Conservation (phyloP, 495 filamentous ascomycete genomes). For the Aspergillus panamensis region DNA sequence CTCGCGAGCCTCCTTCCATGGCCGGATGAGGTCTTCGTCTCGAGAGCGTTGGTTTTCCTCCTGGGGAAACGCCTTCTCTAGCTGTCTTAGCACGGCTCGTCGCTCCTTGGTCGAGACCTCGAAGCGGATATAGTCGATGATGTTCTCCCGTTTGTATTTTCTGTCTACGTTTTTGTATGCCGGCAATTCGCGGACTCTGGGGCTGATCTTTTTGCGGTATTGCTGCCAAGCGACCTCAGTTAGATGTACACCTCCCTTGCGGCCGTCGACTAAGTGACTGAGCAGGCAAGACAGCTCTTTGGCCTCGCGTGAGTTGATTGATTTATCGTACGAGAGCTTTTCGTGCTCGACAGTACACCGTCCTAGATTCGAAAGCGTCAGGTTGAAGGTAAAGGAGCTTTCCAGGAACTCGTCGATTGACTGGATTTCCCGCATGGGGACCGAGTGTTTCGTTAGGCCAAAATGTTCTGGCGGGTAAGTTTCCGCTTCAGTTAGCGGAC, state of each 20-base stretch:
- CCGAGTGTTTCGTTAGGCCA: conserved; percentile 57
- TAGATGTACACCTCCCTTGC: conserved; percentile 71
- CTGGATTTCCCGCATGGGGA: conserved; percentile 32
- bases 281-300: conserved; percentile 65
- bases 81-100: conserved; percentile 45
- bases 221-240: conserved; percentile 51
- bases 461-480: conserved; percentile 47
- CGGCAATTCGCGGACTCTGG: conserved; percentile 27
- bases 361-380: conserved; percentile 64
- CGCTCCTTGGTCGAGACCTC: conserved; percentile 52
- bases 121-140: conserved; percentile 75
- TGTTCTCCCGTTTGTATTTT: conserved; percentile 39
- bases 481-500: conserved; percentile 41
- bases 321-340: conserved; percentile 61
- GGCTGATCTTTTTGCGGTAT: conserved; percentile 44
- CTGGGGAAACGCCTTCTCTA: conserved; percentile 40
- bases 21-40: conserved; percentile 50
- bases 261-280: conserved; percentile 74
- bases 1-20: conserved; percentile 36
- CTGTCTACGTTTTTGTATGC: conserved; percentile 42
- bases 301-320: conserved; percentile 52
- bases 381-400: conserved; percentile 61
- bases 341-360: conserved; percentile 73
- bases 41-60: conserved; percentile 12
- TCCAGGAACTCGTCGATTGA: conserved; percentile 47